Evolutionary conservation across 441 rosid genomes (phyloP), one percentile per base, ranked within the genome.

Genomic region (Jatropha multifida): DNA sequence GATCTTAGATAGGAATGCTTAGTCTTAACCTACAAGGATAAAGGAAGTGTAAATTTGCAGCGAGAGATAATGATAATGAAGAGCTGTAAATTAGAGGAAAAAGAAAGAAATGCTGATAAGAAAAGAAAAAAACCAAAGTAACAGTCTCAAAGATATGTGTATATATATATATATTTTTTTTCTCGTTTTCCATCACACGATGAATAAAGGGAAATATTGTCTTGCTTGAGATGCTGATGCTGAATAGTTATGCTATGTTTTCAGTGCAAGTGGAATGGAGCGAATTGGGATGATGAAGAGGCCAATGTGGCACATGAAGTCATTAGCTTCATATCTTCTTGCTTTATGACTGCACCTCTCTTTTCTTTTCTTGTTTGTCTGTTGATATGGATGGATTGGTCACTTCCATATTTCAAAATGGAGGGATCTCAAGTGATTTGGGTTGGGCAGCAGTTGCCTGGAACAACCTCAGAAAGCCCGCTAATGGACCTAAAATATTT

Each of bases 51-150:
- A 68, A 23, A 72, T 70, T 49, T 73, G 32, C 74, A 61, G 76
- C 44, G 38, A 20, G 54, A 55, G 40, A 27, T 13, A 13, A 40
- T 65, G 51, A n/a, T 17, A 5, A 52, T 14, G 27, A 61, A 32
- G 73, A 64, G 69, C 61, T 78, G 85, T 79, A 79, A 60, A 79
- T 75, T 76, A 76, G 79, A 48, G 58, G 17, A 42, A 23, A 49
- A 42, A 7, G 5, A 48, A 20, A 51, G 23, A 41, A 26, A 48
- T 58, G 46, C 46, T 37, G 51, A 11, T 11, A 12, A 56, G 3
- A 23, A 23, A 48, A 60, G 42, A 11, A 44, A 5, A 56, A n/a
- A 56, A 56, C 61, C 0, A 20, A n/a, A 56, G n/a, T 13, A 42
- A 71, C 7, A 60, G 23, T 41, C 7, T 14, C 18, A 9, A 58